Percentiles rank a stretch among this genome's conserved stretches.
Evolutionary conservation across 345 rosid species (phyloP).

Genomic region (Schrenkiella parvula): DNA sequence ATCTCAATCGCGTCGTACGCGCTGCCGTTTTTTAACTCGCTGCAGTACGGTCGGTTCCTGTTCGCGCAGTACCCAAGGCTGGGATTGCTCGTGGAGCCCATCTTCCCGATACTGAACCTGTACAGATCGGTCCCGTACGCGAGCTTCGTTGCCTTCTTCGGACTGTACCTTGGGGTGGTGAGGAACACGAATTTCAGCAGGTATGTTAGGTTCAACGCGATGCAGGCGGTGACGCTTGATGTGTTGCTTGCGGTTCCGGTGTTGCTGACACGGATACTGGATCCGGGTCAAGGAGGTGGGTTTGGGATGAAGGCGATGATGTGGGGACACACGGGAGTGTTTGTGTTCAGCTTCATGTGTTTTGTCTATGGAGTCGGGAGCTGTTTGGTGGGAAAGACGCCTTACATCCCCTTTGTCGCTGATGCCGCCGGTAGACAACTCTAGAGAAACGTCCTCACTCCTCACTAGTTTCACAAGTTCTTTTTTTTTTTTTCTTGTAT

Average conservation of each 20-base stretch:
- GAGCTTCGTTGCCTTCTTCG: conserved; percentile 88
- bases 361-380: conserved; percentile 56
- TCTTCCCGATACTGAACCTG: conserved; percentile 61
- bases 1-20: conserved; percentile 71
- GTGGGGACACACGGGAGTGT: conserved; percentile 71
- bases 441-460: conserved; percentile 16
- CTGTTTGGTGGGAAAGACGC: conserved; percentile 67
- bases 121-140: conserved; percentile 83
- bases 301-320: conserved; percentile 55
- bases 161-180: conserved; percentile 73
- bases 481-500: neutral
- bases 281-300: conserved; percentile 61
- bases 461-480: neutral
- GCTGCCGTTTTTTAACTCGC: conserved; percentile 81
- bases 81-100: conserved; percentile 53
- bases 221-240: conserved; percentile 92
- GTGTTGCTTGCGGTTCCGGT: conserved; percentile 74
- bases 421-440: conserved; percentile 83
- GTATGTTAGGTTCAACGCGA: conserved; percentile 75
- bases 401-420: conserved; percentile 76
- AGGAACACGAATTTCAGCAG: conserved; percentile 65
- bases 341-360: conserved; percentile 67
- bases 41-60: conserved; percentile 82
- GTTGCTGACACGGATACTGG: conserved; percentile 56
- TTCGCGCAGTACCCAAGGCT: conserved; percentile 60